Conservation (phyloP, 768 basidiomycete species). For the Trametes cinnabarina region DNA sequence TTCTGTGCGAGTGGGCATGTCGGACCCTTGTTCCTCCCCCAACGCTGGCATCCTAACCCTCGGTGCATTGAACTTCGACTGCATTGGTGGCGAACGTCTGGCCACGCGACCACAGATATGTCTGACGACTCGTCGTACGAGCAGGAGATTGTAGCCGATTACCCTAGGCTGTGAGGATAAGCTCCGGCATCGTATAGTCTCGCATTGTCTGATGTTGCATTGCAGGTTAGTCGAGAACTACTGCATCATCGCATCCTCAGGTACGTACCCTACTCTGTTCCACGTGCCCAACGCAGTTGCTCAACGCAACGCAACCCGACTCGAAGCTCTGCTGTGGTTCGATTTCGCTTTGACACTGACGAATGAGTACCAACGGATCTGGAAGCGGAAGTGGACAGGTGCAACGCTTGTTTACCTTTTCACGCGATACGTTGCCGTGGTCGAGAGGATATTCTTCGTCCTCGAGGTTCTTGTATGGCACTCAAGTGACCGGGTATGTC, state of each 20-base stretch:
- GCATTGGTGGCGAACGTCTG: too few relatives aligned
- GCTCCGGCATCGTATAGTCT: not conserved
- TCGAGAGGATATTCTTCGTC: conserved; percentile 4
- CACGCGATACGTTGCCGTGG: not conserved
- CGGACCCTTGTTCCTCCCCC: too few relatives aligned
- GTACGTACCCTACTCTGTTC: not conserved
- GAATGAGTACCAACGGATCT: conserved; percentile 3
- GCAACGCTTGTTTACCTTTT: not conserved
- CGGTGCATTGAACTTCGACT: too few relatives aligned
- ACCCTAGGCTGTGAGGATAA: not conserved
- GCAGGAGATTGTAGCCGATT: not conserved
- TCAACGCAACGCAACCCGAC: too few relatives aligned
- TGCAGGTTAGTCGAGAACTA: conserved; percentile 4
- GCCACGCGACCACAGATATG: too few relatives aligned
- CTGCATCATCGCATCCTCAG: conserved; percentile 1
- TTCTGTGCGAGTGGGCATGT: too few relatives aligned
- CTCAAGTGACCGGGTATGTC: not conserved
- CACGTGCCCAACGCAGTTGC: too few relatives aligned
- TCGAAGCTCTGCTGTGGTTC: conserved; percentile 2
- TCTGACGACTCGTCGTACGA: not conserved
- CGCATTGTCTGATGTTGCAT: not conserved
- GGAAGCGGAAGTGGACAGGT: conserved; percentile 4
- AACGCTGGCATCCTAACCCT: too few relatives aligned
- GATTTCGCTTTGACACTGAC: not conserved
- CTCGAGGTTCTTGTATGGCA: not conserved